Evolutionary conservation across 2,329 filamentous ascomycete genomes (phyloP).

Genomic region (Xylariales sp.): DNA sequence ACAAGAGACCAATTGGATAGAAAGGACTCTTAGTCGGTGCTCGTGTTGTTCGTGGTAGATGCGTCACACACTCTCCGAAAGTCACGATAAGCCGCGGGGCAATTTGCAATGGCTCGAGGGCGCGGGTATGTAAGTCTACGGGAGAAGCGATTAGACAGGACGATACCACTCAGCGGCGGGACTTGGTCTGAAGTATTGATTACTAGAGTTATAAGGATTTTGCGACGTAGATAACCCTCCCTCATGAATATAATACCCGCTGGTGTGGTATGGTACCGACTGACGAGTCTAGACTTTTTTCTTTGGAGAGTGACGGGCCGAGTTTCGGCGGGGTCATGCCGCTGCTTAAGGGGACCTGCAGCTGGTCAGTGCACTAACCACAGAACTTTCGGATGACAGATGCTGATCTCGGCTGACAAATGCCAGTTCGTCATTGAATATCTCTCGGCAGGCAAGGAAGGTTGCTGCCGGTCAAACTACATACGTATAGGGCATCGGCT

Average conservation of each 20-base stretch:
- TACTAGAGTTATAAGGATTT: neutral
- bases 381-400: slow-evolving; percentile 5
- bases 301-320: neutral
- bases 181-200: no score
- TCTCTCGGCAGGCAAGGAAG: no score
- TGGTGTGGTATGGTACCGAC: no score
- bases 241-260: no score
- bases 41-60: no score
- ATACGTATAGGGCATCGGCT: no score
- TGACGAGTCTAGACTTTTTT: neutral
- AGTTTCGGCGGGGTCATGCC: slow-evolving; percentile 4
- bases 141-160: no score
- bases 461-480: neutral
- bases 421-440: slow-evolving; percentile 5
- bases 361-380: slow-evolving; percentile 1
- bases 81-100: slow-evolving; percentile 9
- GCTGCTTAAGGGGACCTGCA: neutral
- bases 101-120: neutral
- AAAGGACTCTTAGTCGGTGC: no score
- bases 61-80: no score
- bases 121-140: no score
- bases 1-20: neutral
- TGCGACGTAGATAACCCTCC: no score
- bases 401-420: slow-evolving; percentile 8
- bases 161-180: no score